Conservation (phyloP, 2,329 filamentous ascomycete genomes). For the Stagonosporopsis chrysanthemi region DNA sequence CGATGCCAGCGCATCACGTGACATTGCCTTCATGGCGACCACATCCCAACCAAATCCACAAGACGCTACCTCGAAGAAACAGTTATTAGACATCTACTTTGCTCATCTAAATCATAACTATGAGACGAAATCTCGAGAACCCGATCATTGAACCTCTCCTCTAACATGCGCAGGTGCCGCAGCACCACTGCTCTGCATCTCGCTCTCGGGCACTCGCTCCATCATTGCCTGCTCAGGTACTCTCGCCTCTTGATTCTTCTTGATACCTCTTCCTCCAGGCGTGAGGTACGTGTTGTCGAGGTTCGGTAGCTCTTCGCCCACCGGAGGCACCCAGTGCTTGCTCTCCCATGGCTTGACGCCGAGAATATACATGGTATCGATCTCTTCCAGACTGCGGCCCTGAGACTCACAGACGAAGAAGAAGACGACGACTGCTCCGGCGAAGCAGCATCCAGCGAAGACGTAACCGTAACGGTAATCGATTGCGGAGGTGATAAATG, state of each 20-base stretch:
- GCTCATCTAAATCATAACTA: too few relatives aligned
- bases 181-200: slow-evolving; percentile 20
- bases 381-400: slow-evolving; percentile 77
- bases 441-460: slow-evolving; percentile 74
- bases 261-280: slow-evolving; percentile 45
- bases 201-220: slow-evolving; percentile 26
- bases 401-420: slow-evolving; percentile 80
- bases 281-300: slow-evolving; percentile 46
- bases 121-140: too few relatives aligned
- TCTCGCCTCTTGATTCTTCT: slow-evolving; percentile 44
- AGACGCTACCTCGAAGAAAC: too few relatives aligned
- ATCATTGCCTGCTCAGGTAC: slow-evolving; percentile 33
- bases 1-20: too few relatives aligned
- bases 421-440: slow-evolving; percentile 71
- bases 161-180: slow-evolving; percentile 2
- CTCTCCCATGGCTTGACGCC: slow-evolving; percentile 54
- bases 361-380: slow-evolving; percentile 75
- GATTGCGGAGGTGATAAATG: slow-evolving; percentile 76
- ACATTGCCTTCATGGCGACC: too few relatives aligned
- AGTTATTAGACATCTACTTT: too few relatives aligned
- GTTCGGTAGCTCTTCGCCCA: slow-evolving; percentile 45
- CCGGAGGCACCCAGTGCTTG: slow-evolving; percentile 55
- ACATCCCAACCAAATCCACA: too few relatives aligned
- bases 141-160: slow-evolving; percentile 1
- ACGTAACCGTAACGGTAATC: slow-evolving; percentile 78